Base-by-base conservation (phyloP, 2,329 filamentous ascomycete genomes). In the Aspergillus tanneri region DNA sequence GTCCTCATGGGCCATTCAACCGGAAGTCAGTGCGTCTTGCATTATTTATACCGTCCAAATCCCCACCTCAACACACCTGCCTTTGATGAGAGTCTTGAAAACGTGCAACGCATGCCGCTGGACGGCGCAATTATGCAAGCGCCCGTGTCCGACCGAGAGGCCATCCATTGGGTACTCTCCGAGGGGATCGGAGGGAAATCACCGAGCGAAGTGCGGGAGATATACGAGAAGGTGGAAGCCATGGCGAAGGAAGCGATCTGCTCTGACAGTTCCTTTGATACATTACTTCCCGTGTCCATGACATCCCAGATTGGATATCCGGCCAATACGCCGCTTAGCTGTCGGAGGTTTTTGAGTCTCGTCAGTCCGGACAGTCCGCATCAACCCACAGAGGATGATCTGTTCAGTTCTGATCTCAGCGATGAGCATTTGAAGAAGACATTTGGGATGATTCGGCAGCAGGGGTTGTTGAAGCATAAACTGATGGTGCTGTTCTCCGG, bases 81-180 rank as follows among this genome's bases (percentile, higher is more conserved):
- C 2, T 68, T 68, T 25, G 66, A 70, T 45, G 38, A 56, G 0
- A 48, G 47, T 3, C 53, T 68, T 5, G 50, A 63, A 34, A 61
- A 73, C 38, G 50, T 69, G 2, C 69, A 70, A 36, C 71, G 79
- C 10, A 77, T 80, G 0, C 71, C 50, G 0, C 72, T 95, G 1
- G 82, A 92, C 51, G 90, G 86, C 12, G 84, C 84, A 27, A 86
- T 96, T 27, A 72, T 96, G 50, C 90, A 95, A 65, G 89, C 86
- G 0, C 84, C 87, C 0, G 85, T 92, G 2, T 88, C 83, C 1
- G 90, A 95, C 65, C 78, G 89, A 14, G 86, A 95, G 64, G 81
- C 79, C 2, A 67, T 78, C 9, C 71, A 82, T 44, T 70, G 62
- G 47, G 57, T 57, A 1, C 49, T 70, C 14, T 58, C 50, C 18